Percentiles rank a stretch among this genome's conserved stretches.
Evolutionary conservation across 108 stramenopile species (phyloP).

Genomic region (Parietichytrium sp.): DNA sequence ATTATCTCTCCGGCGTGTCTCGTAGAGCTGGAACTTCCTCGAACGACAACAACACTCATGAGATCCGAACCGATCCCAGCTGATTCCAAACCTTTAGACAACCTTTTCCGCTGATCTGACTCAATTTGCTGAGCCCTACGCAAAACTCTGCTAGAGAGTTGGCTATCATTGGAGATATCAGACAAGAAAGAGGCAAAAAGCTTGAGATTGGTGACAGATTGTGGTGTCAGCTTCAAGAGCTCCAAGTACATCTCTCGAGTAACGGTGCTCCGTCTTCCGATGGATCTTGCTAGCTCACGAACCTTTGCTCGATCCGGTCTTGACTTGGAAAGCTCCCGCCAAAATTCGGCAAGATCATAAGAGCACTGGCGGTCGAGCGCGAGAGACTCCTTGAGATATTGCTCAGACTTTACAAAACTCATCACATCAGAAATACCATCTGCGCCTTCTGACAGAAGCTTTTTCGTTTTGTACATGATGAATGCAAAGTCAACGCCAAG

Average conservation of each 20-base stretch:
- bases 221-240: neutral
- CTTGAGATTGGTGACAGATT: neutral
- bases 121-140: neutral
- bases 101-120: neutral
- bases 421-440: neutral
- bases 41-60: neutral
- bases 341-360: neutral
- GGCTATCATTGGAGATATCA: neutral
- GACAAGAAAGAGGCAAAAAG: neutral
- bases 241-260: neutral
- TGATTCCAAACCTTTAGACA: neutral
- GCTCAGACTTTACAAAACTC: neutral
- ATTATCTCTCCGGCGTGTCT: neutral
- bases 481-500: constrained; percentile 15
- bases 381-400: constrained; percentile 26
- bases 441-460: neutral
- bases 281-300: neutral
- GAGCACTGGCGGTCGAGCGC: constrained; percentile 1
- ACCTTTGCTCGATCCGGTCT: neutral
- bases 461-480: neutral
- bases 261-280: neutral
- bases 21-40: too few relatives aligned
- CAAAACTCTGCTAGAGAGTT: neutral
- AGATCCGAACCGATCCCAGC: neutral
- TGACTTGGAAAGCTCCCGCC: neutral